Base-by-base conservation (phyloP, 192 early-diverging fungal species). In the Radiomyces spectabilis region DNA sequence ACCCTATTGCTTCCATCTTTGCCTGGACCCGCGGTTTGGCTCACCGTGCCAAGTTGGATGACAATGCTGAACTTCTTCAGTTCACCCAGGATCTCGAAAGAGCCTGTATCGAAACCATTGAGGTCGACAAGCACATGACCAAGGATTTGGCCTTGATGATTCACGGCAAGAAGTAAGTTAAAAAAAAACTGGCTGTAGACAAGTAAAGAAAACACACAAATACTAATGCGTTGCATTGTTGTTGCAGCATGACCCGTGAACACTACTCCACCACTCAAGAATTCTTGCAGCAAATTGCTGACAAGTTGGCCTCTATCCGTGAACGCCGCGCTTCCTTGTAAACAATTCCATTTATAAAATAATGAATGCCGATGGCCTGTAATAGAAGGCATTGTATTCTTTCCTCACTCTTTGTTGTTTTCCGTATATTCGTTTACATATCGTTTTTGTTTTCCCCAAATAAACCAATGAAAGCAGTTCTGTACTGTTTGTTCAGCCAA, bases 101-200 rank as follows among this genome's bases (percentile, higher is more conserved):
- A 21, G 92, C 94, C 13, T 94, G 91, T 65, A 78, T 95, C 51
- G 85, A 94, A 41, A 86, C 93, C 1, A 91, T 98, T 55, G 81
- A 91, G 50, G 70, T 77, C 56, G 79, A 76, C 32, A 80, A 82
- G 16, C 72, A 89, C 45, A 98, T 98, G 95, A 98, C 95, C 70
- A 98, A 98, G 85, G 95, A 98, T 68, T 72, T 98, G 53, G 94
- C 95, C 24, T 75, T 98, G 66, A 78, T 92, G 32, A 98, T 98
- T 62, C 85, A 98, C 57, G 93, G 91, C 61, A 84, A 87, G 55
- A 77, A 73, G 68, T 70, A 60, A 60, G 68, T 53, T n/a, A n/a
- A n/a, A n/a, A n/a, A n/a, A 16, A 56, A 71, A 39, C 2, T n/a
- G n/a, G n/a, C n/a, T n/a, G n/a, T n/a, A n/a, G n/a, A n/a, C n/a